Evolutionary conservation across 805 yeast species (phyloP).

Genomic region (Saccharomycopsis selenospora): DNA sequence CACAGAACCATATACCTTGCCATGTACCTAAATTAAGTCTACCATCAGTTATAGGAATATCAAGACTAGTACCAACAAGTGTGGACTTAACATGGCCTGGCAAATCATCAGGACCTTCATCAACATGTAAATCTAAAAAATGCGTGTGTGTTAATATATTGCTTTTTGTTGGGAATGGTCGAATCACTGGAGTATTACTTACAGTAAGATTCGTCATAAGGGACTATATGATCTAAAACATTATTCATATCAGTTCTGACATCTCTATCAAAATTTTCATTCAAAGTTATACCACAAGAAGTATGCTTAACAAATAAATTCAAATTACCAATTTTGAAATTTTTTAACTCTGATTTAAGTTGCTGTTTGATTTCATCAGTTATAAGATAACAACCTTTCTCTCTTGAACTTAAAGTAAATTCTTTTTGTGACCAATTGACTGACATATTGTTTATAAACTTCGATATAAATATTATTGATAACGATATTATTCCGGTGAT

Average conservation of each 20-base stretch:
- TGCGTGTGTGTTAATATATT: slow-evolving; percentile 19
- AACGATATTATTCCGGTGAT: no score
- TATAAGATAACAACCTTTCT: slow-evolving; percentile 56
- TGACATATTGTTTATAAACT: no score
- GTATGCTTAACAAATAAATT: slow-evolving; percentile 73
- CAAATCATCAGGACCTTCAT: slow-evolving; percentile 82
- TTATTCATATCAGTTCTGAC: slow-evolving; percentile 63
- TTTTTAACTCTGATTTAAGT: slow-evolving; percentile 48
- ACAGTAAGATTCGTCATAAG: slow-evolving; percentile 38
- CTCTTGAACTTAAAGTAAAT: slow-evolving; percentile 10
- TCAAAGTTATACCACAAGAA: slow-evolving; percentile 67
- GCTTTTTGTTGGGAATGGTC: slow-evolving; percentile 10
- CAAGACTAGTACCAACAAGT: slow-evolving; percentile 54
- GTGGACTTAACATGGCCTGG: slow-evolving; percentile 70
- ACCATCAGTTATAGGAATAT: slow-evolving; percentile 67
- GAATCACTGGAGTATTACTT: slow-evolving; percentile 1
- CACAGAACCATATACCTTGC: slow-evolving; percentile 78
- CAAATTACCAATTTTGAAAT: slow-evolving; percentile 55
- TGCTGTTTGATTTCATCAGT: slow-evolving; percentile 54
- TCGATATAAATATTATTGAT: no score
- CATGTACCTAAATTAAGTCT: slow-evolving; percentile 68
- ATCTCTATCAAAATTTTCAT: slow-evolving; percentile 77
- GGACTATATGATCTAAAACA: slow-evolving; percentile 57
- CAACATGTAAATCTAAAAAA: slow-evolving; percentile 49
- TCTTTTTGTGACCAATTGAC: slow-evolving; percentile 14